A percentile compares a stretch with the other conserved stretches of the same genome.
These are phyloP conservation scores for Rhynchosporium agropyri DNA, from an alignment of 2,329 filamentous ascomycete genomes.

Conservation along the genomic window DNA sequence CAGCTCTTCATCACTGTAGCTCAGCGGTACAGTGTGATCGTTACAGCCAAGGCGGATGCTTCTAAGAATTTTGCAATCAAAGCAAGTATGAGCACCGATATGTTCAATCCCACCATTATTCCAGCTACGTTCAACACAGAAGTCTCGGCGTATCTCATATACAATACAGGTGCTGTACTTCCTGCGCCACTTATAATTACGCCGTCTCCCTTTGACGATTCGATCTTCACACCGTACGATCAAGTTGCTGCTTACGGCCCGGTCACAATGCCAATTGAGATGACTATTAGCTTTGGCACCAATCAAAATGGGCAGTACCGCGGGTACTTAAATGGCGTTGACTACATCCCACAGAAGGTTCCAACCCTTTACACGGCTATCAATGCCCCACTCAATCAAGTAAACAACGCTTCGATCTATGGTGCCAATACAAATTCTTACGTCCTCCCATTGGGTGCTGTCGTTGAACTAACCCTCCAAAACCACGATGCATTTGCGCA, in stretches of 20 bases:
- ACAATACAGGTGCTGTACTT: slow-evolving; percentile 50
- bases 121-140: slow-evolving; percentile 68
- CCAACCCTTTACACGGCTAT: slow-evolving; percentile 79
- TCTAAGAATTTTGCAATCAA: slow-evolving; percentile 34
- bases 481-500: slow-evolving; percentile 25
- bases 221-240: slow-evolving; percentile 23
- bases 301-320: slow-evolving; percentile 16
- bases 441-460: slow-evolving; percentile 63
- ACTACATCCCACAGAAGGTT: slow-evolving; percentile 70
- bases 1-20: slow-evolving; percentile 49
- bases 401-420: slow-evolving; percentile 59
- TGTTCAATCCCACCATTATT: slow-evolving; percentile 58
- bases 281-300: slow-evolving; percentile 20
- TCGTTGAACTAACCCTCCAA: slow-evolving; percentile 49
- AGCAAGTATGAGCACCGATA: slow-evolving; percentile 46
- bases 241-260: slow-evolving; percentile 8
- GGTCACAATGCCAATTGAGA: slow-evolving; percentile 3
- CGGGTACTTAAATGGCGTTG: slow-evolving; percentile 71
- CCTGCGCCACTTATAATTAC: slow-evolving; percentile 41
- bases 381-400: slow-evolving; percentile 49
- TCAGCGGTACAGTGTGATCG: slow-evolving; percentile 50
- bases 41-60: slow-evolving; percentile 49
- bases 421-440: slow-evolving; percentile 62
- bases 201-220: slow-evolving; percentile 22
- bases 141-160: slow-evolving; percentile 52